Conservation (phyloP, 2,329 filamentous ascomycete species). For the Verticillium klebahnii region DNA sequence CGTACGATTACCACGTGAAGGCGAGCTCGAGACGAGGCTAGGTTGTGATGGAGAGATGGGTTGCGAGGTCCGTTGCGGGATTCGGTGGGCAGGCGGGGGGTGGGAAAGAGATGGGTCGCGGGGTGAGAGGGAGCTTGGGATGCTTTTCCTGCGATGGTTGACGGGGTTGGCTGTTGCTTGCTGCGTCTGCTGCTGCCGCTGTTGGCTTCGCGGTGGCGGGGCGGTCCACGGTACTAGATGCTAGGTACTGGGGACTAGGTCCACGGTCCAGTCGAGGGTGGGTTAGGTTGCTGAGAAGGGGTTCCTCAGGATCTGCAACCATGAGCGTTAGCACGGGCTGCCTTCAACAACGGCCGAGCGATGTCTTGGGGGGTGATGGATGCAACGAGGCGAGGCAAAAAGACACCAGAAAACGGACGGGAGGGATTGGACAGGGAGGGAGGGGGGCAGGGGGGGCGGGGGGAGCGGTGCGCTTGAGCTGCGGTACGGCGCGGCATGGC, state of each 20-base stretch:
- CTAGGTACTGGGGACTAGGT: constrained; percentile 14
- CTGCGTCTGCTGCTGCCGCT: too few relatives aligned
- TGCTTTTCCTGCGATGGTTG: not conserved
- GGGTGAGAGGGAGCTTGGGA: not conserved
- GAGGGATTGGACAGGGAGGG: constrained; percentile 12
- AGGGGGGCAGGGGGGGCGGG: constrained; percentile 24
- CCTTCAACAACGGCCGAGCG: not conserved
- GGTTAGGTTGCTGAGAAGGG: not conserved
- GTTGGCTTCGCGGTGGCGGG: constrained; percentile 8
- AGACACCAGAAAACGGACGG: constrained; percentile 29
- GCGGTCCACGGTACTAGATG: constrained; percentile 11
- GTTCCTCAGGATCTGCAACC: not conserved
- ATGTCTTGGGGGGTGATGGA: constrained; percentile 19
- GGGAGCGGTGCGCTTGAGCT: constrained; percentile 2
- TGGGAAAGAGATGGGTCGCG: constrained; percentile 1
- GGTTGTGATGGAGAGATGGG: not conserved
- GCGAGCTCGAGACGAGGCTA: constrained; percentile 11
- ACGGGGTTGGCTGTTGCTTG: not conserved
- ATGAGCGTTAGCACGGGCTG: not conserved
- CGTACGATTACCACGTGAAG: constrained; percentile 40
- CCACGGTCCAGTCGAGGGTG: constrained; percentile 6
- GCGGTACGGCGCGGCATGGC: constrained; percentile 8
- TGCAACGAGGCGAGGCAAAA: constrained; percentile 36
- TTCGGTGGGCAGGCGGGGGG: constrained; percentile 6
- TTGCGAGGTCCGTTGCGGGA: not conserved